phyloP scores from a whole-genome alignment of 164 flowering plant genomes.

The Saururus chinensis region DNA sequence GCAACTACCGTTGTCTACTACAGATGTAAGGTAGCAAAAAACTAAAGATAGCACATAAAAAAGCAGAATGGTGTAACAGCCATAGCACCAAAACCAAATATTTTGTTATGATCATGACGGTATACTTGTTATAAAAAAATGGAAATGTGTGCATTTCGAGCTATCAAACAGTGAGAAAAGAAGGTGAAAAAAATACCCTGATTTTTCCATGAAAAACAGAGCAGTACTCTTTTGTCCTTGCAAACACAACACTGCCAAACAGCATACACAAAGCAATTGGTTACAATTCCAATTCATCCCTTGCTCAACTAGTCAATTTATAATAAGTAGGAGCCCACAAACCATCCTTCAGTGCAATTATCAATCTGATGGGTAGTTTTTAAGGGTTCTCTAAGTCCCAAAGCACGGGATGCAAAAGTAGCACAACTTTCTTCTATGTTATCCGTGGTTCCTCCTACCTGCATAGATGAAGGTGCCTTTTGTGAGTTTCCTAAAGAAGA shows the following conservation, averaged over 20 bases:
- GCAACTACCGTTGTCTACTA: too few relatives aligned
- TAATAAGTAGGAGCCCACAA: conserved; percentile 6
- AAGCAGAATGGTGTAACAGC: background rate
- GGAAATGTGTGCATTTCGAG: background rate
- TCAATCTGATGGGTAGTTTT: conserved; percentile 95
- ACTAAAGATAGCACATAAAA: too few relatives aligned
- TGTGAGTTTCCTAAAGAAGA: background rate
- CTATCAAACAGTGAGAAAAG: too few relatives aligned
- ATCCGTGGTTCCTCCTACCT: conserved; percentile 96
- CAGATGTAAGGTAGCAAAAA: too few relatives aligned
- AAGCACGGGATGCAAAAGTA: conserved; percentile 83
- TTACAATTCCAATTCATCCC: background rate
- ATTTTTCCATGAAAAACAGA: conserved; percentile 84
- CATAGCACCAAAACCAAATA: too few relatives aligned
- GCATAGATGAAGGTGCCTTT: background rate
- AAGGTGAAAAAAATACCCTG: conserved; percentile 28
- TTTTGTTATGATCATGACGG: too few relatives aligned
- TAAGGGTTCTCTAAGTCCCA: conserved; percentile 54
- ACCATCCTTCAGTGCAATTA: conserved; percentile 98
- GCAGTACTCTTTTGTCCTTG: conserved; percentile 79
- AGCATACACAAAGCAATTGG: conserved; percentile 7
- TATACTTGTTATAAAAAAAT: too few relatives aligned
- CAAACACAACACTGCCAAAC: conserved; percentile 73
- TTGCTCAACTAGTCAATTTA: background rate
- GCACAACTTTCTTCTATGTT: conserved; percentile 94